Evolutionary conservation across 345 rosid species (phyloP).

Genomic region (Gossypium stocksii): DNA sequence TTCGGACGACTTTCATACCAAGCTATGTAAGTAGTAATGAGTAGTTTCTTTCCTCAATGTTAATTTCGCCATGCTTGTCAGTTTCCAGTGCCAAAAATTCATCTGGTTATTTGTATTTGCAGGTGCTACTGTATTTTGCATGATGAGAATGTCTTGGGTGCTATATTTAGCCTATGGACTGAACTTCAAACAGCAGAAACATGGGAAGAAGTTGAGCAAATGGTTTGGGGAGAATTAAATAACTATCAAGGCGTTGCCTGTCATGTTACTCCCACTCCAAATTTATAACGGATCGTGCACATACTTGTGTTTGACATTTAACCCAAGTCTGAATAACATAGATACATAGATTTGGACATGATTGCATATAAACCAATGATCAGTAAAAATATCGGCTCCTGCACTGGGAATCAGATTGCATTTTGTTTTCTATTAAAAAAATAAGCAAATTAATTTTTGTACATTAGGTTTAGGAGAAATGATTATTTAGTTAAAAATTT

Average conservation of each 20-base stretch:
- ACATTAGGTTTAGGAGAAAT: too few relatives aligned
- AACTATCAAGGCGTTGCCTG: constrained; percentile 31
- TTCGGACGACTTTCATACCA: constrained; percentile 65
- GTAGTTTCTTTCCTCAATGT: background rate
- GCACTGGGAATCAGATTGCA: too few relatives aligned
- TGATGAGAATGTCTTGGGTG: constrained; percentile 80
- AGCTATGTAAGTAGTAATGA: constrained; percentile 59
- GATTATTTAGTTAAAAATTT: too few relatives aligned
- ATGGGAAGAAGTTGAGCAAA: constrained; percentile 83
- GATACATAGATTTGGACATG: background rate
- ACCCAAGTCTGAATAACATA: background rate
- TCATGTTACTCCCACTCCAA: background rate
- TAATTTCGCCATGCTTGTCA: background rate
- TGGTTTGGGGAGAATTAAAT: constrained; percentile 77
- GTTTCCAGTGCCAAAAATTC: background rate
- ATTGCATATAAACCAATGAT: background rate
- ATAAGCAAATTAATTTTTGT: too few relatives aligned
- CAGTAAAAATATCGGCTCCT: too few relatives aligned
- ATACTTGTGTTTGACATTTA: background rate
- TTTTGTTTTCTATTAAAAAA: too few relatives aligned
- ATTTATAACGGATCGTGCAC: background rate
- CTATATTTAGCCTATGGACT: constrained; percentile 73
- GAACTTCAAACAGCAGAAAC: constrained; percentile 55
- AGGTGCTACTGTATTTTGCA: constrained; percentile 92
- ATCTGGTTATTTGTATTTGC: constrained; percentile 17